Base-by-base conservation (phyloP, 805 yeast genomes). In the Candida hispaniensis region DNA sequence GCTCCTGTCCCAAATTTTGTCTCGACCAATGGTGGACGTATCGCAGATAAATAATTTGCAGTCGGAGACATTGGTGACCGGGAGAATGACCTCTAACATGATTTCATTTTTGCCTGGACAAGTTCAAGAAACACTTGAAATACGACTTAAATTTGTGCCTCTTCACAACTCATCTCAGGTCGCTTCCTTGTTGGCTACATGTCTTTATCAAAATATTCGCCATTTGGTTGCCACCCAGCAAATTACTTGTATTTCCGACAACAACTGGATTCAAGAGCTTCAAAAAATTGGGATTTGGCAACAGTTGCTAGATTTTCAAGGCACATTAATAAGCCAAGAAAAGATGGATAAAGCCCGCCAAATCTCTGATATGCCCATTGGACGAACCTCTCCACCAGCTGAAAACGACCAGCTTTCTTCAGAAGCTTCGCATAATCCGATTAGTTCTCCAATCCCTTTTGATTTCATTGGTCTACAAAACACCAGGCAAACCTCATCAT, bases 1-100 rank as follows among this genome's bases (percentile, higher is more conserved):
- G 9, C 41, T 49, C 39, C 46, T 61, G 8, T 51, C 59, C 6
- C 46, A 47, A 39, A 47, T 34, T 19, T 20, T 34, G 3, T 18
- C 38, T 5, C 28, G 36, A n/a, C 36, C 36, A 10, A 28, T 23
- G 16, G 36, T 32, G 3, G 36, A 32, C 22, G 24, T 32, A 5
- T 32, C 27, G 3, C 18, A 32, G 14, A 22, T 28, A 2, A 17
- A 27, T 4, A 4, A 11, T 6, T 18, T 32, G 4, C 36, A 23
- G 11, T 13, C 36, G 10, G 36, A 28, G 14, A 28, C 28, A 2
- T 27, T 32, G 3, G 36, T 32, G 4, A 23, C 36, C 3, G 36
- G 36, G 7, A 27, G 36, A 8, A 32, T 32, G 18, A 32, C 36
- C 3, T 32, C 36, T 1, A 23, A 27, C 5, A 17, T 32, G 4